Percentiles rank a stretch among this genome's conserved stretches.
Conservation (phyloP, 805 yeast species). For the Nakazawaea anatomiae region DNA sequence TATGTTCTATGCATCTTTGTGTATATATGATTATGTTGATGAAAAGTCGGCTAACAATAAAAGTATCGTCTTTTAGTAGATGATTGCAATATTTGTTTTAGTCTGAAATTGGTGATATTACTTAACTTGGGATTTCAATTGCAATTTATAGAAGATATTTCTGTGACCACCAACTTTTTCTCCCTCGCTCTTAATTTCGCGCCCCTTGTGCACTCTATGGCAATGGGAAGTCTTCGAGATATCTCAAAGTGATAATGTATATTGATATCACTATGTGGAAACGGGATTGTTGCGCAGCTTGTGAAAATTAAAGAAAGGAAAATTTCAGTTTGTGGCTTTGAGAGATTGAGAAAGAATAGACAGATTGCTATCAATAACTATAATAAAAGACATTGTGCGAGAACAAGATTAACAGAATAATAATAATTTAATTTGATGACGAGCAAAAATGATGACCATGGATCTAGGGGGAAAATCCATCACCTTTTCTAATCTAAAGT, state of each 20-base stretch:
- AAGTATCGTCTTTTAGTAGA: too few species aligned
- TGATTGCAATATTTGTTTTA: not conserved
- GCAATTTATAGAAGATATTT: not conserved
- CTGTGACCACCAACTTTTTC: not conserved
- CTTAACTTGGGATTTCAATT: not conserved
- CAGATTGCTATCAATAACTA: too few species aligned
- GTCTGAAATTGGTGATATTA: not conserved
- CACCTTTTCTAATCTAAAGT: too few species aligned
- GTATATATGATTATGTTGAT: too few species aligned
- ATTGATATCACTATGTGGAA: not conserved
- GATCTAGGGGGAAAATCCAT: too few species aligned
- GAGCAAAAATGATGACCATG: too few species aligned
- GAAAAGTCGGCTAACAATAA: too few species aligned
- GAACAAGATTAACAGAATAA: too few species aligned
- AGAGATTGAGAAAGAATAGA: too few species aligned
- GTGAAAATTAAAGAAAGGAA: too few species aligned
- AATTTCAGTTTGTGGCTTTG: not conserved
- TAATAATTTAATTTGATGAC: too few species aligned
- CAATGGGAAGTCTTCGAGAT: slow-evolving; percentile 1
- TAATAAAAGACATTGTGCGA: too few species aligned
- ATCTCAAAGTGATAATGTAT: not conserved
- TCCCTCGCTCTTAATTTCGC: not conserved
- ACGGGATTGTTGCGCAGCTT: not conserved
- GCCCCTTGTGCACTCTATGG: not conserved
- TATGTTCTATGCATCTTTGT: slow-evolving; percentile 75